Base-by-base conservation (phyloP, 148 eudicot genomes). In the Cornus controversa region DNA sequence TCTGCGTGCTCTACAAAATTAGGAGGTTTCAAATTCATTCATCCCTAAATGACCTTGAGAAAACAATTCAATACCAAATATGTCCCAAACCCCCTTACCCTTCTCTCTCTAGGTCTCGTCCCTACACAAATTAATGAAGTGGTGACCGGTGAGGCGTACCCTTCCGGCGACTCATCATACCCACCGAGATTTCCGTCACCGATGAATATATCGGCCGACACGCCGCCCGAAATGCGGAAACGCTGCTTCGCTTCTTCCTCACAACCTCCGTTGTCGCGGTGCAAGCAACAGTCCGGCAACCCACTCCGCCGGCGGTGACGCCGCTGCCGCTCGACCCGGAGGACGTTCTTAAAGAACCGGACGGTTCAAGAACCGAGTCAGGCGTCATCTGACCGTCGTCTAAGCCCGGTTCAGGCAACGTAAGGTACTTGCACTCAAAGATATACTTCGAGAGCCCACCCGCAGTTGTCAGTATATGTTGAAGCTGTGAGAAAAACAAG, bases 81-180 rank as follows among this genome's bases (percentile, higher is more conserved):
- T 54, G 60, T 16, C 60, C 60, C 60, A 40, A 54, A 54, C 60
- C 60, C 5, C 60, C 22, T 14, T 5, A 20, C 22, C 60, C 15
- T 3, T 54, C 60, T 20, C 45, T 9, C 45, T 40, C 10, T 36
- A 2, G 2, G 2, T 36, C 37, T 36, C 4, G 0, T 9, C 45
- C 45, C 25, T 60, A 54, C 62, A 10, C 26, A 50, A 75, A 58
- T 84, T 82, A 89, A 27, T 73, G 60, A 76, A 89, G 81, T 6
- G 91, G 91, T 68, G 91, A 76, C 79, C 91, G 83, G 53, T 81
- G 80, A 40, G 91, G 91, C 6, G 77, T 37, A 34, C 85, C 84
- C 86, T 89, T 89, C 80, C 91, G 79, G 66, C 90, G 84, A 71
- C 53, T 87, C 76, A 60, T 28, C 14, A 53, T 23, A 0, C 8